Conservation (phyloP, 1,284 basidiomycete species). For the Moesziomyces aphidis region DNA sequence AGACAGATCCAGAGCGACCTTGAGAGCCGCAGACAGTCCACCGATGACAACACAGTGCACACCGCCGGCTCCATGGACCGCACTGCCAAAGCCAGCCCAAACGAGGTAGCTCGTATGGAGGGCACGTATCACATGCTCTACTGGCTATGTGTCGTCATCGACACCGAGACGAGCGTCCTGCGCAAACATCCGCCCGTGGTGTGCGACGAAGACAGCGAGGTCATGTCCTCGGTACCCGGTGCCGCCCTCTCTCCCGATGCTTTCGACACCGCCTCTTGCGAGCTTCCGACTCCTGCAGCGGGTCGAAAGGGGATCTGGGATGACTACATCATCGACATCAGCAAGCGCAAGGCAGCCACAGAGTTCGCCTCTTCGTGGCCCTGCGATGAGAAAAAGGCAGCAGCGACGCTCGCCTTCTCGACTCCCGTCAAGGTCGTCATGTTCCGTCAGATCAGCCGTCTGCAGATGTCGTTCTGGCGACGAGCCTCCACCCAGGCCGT, state of each 20-base stretch:
- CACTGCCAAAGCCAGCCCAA: background rate
- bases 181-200: conserved; percentile 25
- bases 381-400: conserved; percentile 9
- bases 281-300: background rate
- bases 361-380: conserved; percentile 17
- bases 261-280: background rate
- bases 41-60: background rate
- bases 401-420: conserved; percentile 22
- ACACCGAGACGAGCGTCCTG: conserved; percentile 25
- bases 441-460: conserved; percentile 24
- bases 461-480: conserved; percentile 31
- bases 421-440: conserved; percentile 31
- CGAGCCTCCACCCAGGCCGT: conserved; percentile 12
- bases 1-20: conserved; percentile 15
- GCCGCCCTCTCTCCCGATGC: background rate
- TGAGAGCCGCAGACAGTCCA: conserved; percentile 7
- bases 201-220: conserved; percentile 24
- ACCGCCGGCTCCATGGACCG: background rate
- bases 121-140: conserved; percentile 34
- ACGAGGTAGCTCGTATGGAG: conserved; percentile 16
- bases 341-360: conserved; percentile 10
- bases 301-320: conserved; percentile 23
- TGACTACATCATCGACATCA: conserved; percentile 25
- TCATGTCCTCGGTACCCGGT: conserved; percentile 5
- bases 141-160: conserved; percentile 27